A percentile compares a stretch with the other conserved stretches of the same genome.
phyloP scores from a whole-genome alignment of 192 early-diverging fungal genomes.

The Coemansia sp. region DNA sequence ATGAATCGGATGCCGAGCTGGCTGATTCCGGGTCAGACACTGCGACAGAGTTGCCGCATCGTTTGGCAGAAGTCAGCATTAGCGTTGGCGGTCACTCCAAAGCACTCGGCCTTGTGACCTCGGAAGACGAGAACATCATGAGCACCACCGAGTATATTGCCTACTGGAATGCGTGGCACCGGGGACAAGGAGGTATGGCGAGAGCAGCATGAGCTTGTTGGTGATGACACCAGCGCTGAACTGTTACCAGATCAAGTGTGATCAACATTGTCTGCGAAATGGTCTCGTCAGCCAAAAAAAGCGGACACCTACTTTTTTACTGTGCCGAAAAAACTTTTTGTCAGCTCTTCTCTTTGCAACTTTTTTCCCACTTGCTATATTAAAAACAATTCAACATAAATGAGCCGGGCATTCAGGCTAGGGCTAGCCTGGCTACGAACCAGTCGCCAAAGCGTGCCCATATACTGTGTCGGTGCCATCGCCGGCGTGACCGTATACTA shows the following conservation, averaged over 20 bases:
- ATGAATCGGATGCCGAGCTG: conserved; percentile 11
- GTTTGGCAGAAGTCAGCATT: conserved; percentile 11
- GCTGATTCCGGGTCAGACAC: conserved; percentile 6
- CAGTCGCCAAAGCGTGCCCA: conserved; percentile 21
- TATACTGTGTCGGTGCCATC: conserved; percentile 43
- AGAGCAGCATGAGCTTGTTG: neutral
- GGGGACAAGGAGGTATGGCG: neutral
- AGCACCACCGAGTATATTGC: conserved; percentile 31
- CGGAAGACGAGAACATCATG: conserved; percentile 40
- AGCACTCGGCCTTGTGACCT: conserved; percentile 25
- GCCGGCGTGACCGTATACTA: conserved; percentile 38
- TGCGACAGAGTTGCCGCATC: neutral
- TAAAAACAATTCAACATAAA: conserved; percentile 5
- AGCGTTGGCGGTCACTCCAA: conserved; percentile 31
- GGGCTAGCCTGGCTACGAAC: conserved; percentile 37
- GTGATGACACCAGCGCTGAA: too few relatives aligned
- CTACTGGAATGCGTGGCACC: conserved; percentile 46
- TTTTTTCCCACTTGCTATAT: neutral
- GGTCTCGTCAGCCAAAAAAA: too few relatives aligned
- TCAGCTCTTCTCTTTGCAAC: neutral
- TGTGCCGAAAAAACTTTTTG: too few relatives aligned
- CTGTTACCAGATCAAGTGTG: too few relatives aligned
- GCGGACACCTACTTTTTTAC: too few relatives aligned
- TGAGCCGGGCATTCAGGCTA: conserved; percentile 37
- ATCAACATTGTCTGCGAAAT: too few relatives aligned